Evolutionary conservation across 1,284 basidiomycete species (phyloP).

Genomic region (Phylloporus sp.): DNA sequence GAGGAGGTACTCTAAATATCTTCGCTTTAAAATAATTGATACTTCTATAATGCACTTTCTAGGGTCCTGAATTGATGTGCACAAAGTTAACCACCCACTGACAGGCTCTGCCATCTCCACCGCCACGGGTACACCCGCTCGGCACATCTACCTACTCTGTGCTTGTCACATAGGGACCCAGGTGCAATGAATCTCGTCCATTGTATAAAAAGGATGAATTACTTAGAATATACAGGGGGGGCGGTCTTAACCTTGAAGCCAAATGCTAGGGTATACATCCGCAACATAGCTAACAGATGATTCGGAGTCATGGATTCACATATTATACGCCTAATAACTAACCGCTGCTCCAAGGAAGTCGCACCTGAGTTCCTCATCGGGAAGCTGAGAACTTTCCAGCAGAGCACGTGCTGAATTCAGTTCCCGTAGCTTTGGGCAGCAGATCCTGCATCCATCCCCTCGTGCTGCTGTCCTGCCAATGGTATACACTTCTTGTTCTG

Average conservation of each 20-base stretch:
- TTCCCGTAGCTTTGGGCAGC: no score
- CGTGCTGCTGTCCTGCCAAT: no score
- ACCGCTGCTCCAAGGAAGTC: no score
- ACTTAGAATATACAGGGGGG: conserved; percentile 84
- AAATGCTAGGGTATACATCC: conserved; percentile 84
- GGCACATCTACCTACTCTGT: conserved; percentile 82
- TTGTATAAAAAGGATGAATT: conserved; percentile 90
- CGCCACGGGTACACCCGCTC: conserved; percentile 56
- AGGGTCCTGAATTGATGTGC: conserved; percentile 88
- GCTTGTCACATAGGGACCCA: conserved; percentile 61
- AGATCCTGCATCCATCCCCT: no score
- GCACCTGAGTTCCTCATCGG: no score
- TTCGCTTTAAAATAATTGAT: conserved; percentile 64
- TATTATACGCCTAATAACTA: no score
- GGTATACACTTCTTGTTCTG: no score
- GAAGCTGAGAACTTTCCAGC: no score
- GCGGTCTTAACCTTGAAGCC: conserved; percentile 83
- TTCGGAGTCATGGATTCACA: no score
- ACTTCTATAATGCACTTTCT: conserved; percentile 76
- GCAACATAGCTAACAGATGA: conserved; percentile 65
- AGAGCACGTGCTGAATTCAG: no score
- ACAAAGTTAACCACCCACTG: conserved; percentile 70
- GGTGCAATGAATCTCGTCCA: conserved; percentile 71
- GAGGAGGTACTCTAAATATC: conserved; percentile 13
- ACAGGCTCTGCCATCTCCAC: conserved; percentile 63